These are phyloP conservation scores for Podospora bellae-mahoneyi DNA, from an alignment of 495 filamentous ascomycete genomes.

Conservation along the genomic window DNA sequence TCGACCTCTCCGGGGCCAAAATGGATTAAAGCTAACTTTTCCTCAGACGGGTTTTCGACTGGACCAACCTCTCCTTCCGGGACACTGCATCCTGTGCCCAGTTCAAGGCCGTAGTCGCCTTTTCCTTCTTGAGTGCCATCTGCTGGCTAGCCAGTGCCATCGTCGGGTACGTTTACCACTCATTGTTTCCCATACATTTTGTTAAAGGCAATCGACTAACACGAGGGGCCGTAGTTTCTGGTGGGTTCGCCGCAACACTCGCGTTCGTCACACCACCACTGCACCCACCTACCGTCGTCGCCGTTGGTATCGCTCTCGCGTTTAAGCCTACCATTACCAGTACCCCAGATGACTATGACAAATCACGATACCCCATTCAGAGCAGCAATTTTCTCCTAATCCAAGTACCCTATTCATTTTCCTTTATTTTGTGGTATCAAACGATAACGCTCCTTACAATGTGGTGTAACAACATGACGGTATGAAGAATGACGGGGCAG, in stretches of 20 bases:
- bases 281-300: constrained; percentile 34
- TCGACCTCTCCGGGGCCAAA: neutral
- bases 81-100: constrained; percentile 60
- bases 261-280: constrained; percentile 37
- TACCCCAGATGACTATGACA: too few relatives aligned
- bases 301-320: constrained; percentile 42
- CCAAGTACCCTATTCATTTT: too few relatives aligned
- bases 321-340: constrained; percentile 27
- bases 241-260: constrained; percentile 41
- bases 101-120: constrained; percentile 66
- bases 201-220: constrained; percentile 5
- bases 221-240: constrained; percentile 28
- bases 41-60: constrained; percentile 57
- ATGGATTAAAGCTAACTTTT: neutral
- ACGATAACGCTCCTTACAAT: too few relatives aligned
- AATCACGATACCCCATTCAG: too few relatives aligned
- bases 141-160: constrained; percentile 62
- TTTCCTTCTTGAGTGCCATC: constrained; percentile 64
- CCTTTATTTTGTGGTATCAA: too few relatives aligned
- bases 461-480: too few relatives aligned
- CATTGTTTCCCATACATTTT: neutral
- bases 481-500: too few relatives aligned
- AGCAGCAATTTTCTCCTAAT: too few relatives aligned
- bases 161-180: constrained; percentile 33
- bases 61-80: constrained; percentile 84